Evolutionary conservation across 352 stramenopile genomes (phyloP).

Genomic region (Globisporangium yorkense): DNA sequence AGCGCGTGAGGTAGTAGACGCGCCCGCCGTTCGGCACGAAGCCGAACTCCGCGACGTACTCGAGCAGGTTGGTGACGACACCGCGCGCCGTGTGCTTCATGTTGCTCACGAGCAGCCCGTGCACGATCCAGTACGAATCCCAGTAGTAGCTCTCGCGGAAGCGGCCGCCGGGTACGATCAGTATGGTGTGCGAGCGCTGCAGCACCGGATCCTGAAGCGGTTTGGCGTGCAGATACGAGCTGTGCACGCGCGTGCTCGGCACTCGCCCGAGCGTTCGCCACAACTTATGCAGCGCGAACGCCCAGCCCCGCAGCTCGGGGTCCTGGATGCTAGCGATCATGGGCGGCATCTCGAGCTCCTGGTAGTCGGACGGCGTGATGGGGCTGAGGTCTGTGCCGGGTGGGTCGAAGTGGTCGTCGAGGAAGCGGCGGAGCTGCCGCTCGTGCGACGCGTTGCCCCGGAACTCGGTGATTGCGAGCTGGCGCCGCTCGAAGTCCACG

Average conservation of each 20-base stretch:
- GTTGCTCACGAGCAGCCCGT: slow-evolving; percentile 77
- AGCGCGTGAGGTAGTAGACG: slow-evolving; percentile 89
- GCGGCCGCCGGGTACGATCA: slow-evolving; percentile 87
- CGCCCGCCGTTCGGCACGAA: slow-evolving; percentile 89
- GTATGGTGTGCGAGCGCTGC: slow-evolving; percentile 38
- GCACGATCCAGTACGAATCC: slow-evolving; percentile 92
- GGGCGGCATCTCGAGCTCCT: slow-evolving; percentile 39
- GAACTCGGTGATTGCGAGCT: slow-evolving; percentile 53
- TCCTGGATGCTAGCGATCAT: slow-evolving; percentile 53
- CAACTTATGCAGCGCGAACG: slow-evolving; percentile 58
- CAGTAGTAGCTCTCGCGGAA: slow-evolving; percentile 93
- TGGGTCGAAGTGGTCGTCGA: slow-evolving; percentile 79
- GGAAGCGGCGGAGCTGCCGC: slow-evolving; percentile 46
- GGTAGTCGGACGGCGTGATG: slow-evolving; percentile 67
- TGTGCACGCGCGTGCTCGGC: slow-evolving; percentile 37
- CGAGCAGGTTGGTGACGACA: slow-evolving; percentile 83
- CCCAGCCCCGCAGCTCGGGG: slow-evolving; percentile 51
- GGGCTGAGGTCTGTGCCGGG: slow-evolving; percentile 69
- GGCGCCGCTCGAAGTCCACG: slow-evolving; percentile 55
- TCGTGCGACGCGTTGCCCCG: slow-evolving; percentile 21
- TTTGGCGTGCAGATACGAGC: slow-evolving; percentile 53
- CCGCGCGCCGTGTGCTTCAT: slow-evolving; percentile 74
- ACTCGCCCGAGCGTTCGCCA: slow-evolving; percentile 71
- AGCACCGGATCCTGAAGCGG: slow-evolving; percentile 27
- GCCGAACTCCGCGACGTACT: slow-evolving; percentile 81